Base-by-base conservation (phyloP, 2,329 filamentous ascomycete genomes). In the Aspergillus pseudoglaucus region DNA sequence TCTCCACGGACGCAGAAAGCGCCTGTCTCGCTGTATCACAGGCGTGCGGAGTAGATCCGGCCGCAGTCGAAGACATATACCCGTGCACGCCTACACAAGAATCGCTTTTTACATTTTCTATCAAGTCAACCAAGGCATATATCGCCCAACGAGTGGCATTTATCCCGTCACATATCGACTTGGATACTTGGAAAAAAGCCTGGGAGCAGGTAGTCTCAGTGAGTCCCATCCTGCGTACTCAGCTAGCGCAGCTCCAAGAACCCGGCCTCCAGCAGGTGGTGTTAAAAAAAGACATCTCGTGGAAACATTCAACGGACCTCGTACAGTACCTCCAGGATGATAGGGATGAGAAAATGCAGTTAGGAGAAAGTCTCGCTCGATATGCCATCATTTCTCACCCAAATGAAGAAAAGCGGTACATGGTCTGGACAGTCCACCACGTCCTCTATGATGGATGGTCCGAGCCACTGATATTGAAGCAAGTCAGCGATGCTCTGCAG, bases 371-470 rank as follows among this genome's bases (percentile, higher is more conserved):
- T n/a, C 59, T 71, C 1, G 62, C 65, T 40, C 61, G 67, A 27
- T 68, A 67, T 47, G 62, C 63, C 5, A 63, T 71, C 39, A 50
- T 71, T 12, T 49, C 57, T 20, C 44, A 58, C 27, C 20, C 39
- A 14, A 51, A 47, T 6, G 52, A 60, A 15, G 55, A 54, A 20
- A 63, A 58, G 42, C 53, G 56, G 12, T 67, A 74, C 47, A 70
- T 78, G 52, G 64, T 77, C 20, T 74, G 73, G 63, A 76, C 75
- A 0, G 67, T 76, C 43, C 76, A 78, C 49, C 75, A 78, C 50
- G 74, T 72, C 10, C 61, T 78, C 4, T 78, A 77, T 52, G 76
- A 79, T 50, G 76, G 75, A n/a, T 70, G 68, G 68, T 71, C 67
- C 9, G 61, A 68, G 49, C 65, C 68, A 4, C 49, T 69, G 2